Percentiles rank a stretch among this genome's conserved stretches.
Conservation (phyloP, 148 eudicot species). For the Vaccinium macrocarpon region DNA sequence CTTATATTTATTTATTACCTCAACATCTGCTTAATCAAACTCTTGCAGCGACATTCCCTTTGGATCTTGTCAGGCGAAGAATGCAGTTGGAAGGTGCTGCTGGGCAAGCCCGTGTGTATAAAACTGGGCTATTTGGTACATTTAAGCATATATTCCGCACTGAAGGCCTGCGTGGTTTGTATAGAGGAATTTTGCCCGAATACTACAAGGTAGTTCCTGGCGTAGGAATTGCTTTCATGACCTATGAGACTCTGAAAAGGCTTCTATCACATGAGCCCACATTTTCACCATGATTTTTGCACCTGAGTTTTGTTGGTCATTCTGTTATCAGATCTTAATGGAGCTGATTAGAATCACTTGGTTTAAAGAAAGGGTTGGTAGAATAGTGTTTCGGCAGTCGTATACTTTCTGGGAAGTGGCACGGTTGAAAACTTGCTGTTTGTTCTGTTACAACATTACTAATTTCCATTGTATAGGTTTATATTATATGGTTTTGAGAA, state of each 20-base stretch:
- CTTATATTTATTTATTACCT: background rate
- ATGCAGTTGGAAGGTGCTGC: slow-evolving; percentile 69
- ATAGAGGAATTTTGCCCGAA: slow-evolving; percentile 70
- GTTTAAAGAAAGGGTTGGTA: background rate
- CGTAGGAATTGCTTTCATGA: slow-evolving; percentile 74
- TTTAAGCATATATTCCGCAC: slow-evolving; percentile 48
- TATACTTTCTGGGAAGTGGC: background rate
- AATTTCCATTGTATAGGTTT: slow-evolving; percentile 27
- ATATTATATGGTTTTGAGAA: slow-evolving; percentile 1
- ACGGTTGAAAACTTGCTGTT: slow-evolving; percentile 26
- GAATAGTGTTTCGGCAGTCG: background rate
- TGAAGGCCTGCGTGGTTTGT: slow-evolving; percentile 63
- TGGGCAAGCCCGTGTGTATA: slow-evolving; percentile 59
- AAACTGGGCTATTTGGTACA: slow-evolving; percentile 43
- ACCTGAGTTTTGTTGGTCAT: slow-evolving; percentile 5
- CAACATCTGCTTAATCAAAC: background rate
- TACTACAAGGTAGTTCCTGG: slow-evolving; percentile 70
- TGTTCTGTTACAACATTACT: slow-evolving; percentile 16
- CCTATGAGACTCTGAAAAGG: slow-evolving; percentile 57
- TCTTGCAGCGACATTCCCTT: slow-evolving; percentile 61
- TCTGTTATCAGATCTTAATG: background rate
- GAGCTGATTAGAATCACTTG: background rate
- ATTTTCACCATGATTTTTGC: background rate
- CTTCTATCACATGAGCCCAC: slow-evolving; percentile 32
- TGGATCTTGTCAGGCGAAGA: slow-evolving; percentile 70